Evolutionary conservation across 139 green algal genomes (phyloP), one percentile per base, ranked within the genome.

Genomic region (Micractinium conductrix): DNA sequence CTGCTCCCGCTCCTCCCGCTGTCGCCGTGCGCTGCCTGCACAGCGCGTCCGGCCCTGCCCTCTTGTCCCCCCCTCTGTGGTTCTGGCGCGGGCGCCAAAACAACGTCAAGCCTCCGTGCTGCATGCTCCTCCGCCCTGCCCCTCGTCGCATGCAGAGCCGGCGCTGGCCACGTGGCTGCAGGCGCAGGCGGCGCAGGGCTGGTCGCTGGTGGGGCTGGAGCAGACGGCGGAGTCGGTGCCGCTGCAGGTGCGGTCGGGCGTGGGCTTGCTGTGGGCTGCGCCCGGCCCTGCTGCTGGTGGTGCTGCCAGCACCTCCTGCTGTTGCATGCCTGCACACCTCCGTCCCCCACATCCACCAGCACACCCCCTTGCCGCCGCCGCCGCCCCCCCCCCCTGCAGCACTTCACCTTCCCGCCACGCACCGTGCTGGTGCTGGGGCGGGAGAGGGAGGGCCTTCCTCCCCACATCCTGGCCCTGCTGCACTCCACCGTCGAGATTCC

Each of bases 401-500:
- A 74, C 78, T 93, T 87, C 19, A 42, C 16, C 19, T 98, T 96
- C 79, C 89, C 93, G 12, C 22, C 28, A 0, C 86, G 84, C 33
- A 90, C 78, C 37, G 93, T 98, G 78, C 85, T 99, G 62, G 81
- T 99, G 86, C 90, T 99, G 68, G 96, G 96, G 0, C 78, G 90
- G 2, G 96, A 99, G 89, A 94, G 92, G 91, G 93, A 97, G 86
- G 96, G 96, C 48, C 90, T 98, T 21, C 93, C 94, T 0, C 74
- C 91, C 21, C 80, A 94, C 78, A 70, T 97, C 4, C 44, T 91
- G 70, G 45, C 72, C 21, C 38, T 95, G 63, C 84, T 99, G 78
- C 93, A 99, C 69, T 72, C 53, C 10, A 94, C 93, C 1, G 89
- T 99, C n/a, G 95, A 99, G 91, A 99, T 99, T 24, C 96, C 96